Percentiles rank a stretch among this genome's conserved stretches.
These are phyloP conservation scores for Avicennia marina DNA, from an alignment of 257 asterid genomes.

Conservation along the genomic window DNA sequence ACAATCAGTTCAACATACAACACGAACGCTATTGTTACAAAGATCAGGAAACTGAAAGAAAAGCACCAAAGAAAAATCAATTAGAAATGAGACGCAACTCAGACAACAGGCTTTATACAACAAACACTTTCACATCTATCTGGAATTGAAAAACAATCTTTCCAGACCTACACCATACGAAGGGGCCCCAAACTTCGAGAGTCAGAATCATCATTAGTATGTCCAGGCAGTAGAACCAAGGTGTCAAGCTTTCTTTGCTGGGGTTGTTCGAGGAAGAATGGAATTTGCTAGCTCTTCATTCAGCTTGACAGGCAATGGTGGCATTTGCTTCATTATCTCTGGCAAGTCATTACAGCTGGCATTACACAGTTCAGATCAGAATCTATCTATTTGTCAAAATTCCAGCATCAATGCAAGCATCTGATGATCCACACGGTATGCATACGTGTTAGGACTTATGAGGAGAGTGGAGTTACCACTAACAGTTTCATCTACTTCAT, in stretches of 20 bases:
- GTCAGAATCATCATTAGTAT: conserved; percentile 17
- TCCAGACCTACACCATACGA: no score
- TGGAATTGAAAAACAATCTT: conserved; percentile 12
- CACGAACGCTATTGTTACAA: background rate
- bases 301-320: conserved; percentile 74
- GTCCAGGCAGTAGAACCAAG: conserved; percentile 9
- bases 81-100: background rate
- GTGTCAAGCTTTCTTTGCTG: conserved; percentile 37
- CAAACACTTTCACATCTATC: conserved; percentile 17
- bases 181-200: background rate
- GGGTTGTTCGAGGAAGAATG: conserved; percentile 40
- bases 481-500: no score
- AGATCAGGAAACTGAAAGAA: background rate
- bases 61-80: background rate
- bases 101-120: conserved; percentile 12
- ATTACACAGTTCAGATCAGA: conserved; percentile 20
- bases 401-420: background rate
- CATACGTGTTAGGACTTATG: no score
- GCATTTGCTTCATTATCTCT: conserved; percentile 75
- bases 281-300: conserved; percentile 61
- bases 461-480: no score
- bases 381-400: background rate
- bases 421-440: background rate
- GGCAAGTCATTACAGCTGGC: conserved; percentile 62
- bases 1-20: conserved; percentile 17